Percentiles rank a stretch among this genome's conserved stretches.
Conservation (phyloP, 495 filamentous ascomycete genomes). For the Lindgomyces ingoldianus region DNA sequence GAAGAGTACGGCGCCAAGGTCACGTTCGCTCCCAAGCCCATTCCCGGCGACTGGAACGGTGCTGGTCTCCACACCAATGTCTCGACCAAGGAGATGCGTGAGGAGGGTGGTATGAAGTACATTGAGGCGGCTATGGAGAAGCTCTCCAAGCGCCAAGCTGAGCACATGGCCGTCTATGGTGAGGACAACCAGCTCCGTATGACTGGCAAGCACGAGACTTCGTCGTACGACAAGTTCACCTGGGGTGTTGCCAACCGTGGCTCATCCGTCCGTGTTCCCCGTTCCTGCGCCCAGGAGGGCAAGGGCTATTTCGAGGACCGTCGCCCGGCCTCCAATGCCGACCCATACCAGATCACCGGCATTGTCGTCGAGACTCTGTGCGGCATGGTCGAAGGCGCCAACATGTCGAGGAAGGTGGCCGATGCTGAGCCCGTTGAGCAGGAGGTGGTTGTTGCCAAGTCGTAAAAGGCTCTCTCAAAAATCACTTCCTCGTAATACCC, state of each 20-base stretch:
- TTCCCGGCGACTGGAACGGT: constrained; percentile 99
- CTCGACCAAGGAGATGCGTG: constrained; percentile 81
- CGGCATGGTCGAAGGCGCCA: constrained; percentile 46
- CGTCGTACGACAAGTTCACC: constrained; percentile 87
- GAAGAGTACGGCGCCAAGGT: constrained; percentile 97
- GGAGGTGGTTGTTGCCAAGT: constrained; percentile 43
- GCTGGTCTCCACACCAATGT: constrained; percentile 98
- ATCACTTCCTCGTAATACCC: too few relatives aligned
- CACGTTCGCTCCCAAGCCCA: constrained; percentile 95
- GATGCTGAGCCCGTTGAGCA: constrained; percentile 32
- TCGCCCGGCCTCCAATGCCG: constrained; percentile 90
- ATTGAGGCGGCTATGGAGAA: constrained; percentile 87
- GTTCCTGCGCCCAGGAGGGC: constrained; percentile 85
- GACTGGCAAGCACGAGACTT: constrained; percentile 95
- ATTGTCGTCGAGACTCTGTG: constrained; percentile 80
- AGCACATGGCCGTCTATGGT: constrained; percentile 98
- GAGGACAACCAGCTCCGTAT: constrained; percentile 91
- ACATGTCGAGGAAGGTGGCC: constrained; percentile 39
- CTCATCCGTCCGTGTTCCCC: constrained; percentile 88
- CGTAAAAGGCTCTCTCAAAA: constrained; percentile 37
- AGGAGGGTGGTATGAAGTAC: constrained; percentile 89
- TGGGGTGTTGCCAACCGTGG: constrained; percentile 97
- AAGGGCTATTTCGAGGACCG: constrained; percentile 99
- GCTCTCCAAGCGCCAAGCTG: constrained; percentile 82
- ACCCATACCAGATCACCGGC: constrained; percentile 94